Conservation (phyloP, 2,329 filamentous ascomycete species). For the Pseudogymnoascus sp. region DNA sequence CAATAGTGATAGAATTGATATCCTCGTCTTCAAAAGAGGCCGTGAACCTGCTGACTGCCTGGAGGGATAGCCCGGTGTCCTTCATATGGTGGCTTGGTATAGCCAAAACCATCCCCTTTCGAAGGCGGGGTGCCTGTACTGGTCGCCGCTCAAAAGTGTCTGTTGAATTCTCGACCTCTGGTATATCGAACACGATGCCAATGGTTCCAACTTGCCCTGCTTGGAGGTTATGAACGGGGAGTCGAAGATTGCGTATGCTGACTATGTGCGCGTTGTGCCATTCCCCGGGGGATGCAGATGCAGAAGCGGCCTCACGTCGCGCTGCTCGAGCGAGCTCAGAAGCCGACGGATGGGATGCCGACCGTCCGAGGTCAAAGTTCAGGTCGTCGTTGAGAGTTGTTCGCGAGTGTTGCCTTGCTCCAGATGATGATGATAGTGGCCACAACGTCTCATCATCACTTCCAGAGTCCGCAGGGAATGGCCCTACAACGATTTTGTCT, state of each 20-base stretch:
- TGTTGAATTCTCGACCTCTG: constrained; percentile 28
- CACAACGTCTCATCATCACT: constrained; percentile 19
- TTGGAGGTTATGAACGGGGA: constrained; percentile 69
- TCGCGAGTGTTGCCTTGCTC: neutral
- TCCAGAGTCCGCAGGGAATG: constrained; percentile 55
- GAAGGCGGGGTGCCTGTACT: constrained; percentile 37
- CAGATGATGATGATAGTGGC: neutral
- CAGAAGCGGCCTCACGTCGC: constrained; percentile 37
- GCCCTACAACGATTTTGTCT: constrained; percentile 70
- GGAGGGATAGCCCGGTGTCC: constrained; percentile 48
- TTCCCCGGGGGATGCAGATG: constrained; percentile 49
- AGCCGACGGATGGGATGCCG: constrained; percentile 42
- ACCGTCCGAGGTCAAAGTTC: constrained; percentile 32
- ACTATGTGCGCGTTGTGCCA: constrained; percentile 77
- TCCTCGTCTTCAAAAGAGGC: constrained; percentile 61
- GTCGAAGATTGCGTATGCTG: constrained; percentile 78
- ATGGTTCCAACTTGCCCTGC: constrained; percentile 85
- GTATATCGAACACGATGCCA: constrained; percentile 57
- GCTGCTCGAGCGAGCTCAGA: constrained; percentile 44
- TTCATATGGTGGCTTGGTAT: constrained; percentile 51
- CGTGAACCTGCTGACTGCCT: constrained; percentile 59
- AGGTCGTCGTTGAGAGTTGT: neutral
- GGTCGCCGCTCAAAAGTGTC: constrained; percentile 24
- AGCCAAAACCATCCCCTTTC: constrained; percentile 79
- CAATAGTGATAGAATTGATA: constrained; percentile 54